Evolutionary conservation across 805 yeast genomes (phyloP), one percentile per base, ranked within the genome.

Genomic region (Komagataella kurtzmanii): DNA sequence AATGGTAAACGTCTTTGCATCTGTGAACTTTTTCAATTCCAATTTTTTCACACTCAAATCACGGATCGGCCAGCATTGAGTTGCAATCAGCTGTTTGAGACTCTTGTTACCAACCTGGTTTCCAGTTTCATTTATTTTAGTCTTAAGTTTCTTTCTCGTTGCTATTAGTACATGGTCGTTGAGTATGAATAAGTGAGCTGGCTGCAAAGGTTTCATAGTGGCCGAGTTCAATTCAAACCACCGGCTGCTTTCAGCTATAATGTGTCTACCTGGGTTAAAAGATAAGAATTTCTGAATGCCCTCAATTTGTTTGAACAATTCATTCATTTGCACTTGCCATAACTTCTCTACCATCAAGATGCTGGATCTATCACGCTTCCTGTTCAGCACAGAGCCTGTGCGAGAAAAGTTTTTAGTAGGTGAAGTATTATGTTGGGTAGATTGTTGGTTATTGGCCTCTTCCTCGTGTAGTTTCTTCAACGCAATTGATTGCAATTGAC

Each of bases 151-250:
- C 54, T 78, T 79, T 54, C 80, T 76, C 1, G 86, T 73, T 0
- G 97, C 96, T 44, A 90, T 72, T 52, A 90, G 66, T 1, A 89
- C 63, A 58, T 82, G 73, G 64, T 90, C 97, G 61, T 85, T 89
- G 57, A 90, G 70, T 7, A 90, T 65, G 59, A 86, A 85, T 48
- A 90, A 64, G 59, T 85, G 95, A 3, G 84, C 81, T 2, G 88
- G 82, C 57, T 85, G 81, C 40, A 83, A 71, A 0, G 89, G 83
- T 62, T 87, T 87, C 78, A 88, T 80, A 10, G 95, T 88, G 0
- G 93, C 89, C 2, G 85, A 79, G 59, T 88, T 89, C 54, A 90
- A 68, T 65, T 89, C 96, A 53, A 76, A 79, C 97, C 97, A 90
- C 49, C 89, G 76, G 2, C 85, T 84, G 62, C 88, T 80, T 58